Evolutionary conservation across 371 early-diverging fungal genomes (phyloP), one percentile per base, ranked within the genome.

Genomic region (Rhizopus microsporus): DNA sequence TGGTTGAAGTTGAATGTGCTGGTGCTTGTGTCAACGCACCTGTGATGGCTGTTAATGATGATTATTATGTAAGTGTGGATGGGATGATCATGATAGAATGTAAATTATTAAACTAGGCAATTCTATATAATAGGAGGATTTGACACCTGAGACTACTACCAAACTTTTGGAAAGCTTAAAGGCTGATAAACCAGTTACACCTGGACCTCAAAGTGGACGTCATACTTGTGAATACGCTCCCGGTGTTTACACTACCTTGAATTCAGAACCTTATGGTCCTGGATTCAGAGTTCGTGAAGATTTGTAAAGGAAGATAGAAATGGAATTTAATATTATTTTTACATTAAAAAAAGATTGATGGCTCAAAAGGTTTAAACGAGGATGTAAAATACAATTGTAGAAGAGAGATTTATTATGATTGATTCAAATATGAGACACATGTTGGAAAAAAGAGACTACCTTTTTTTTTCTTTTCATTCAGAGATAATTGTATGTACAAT

Each of bases 11-110:
- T 16, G 99, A 98, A 77, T 98, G 99, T 68, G 98, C 98, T 44
- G 98, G 97, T 62, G 99, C 98, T n/a, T 98, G 99, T 75, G 92
- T 95, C 51, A 98, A 98, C 70, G 97, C 98, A 15, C 99, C 98
- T 9, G 97, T 97, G 9, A 75, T 98, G 76, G 95, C 97, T 46
- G 87, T 98, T 60, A 98, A 98, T 74, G 98, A 98, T 62, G 96
- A 97, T 63, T 96, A 96, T 79, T 96, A 92, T 72, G 95, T 90
- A 79, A 58, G 83, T 71, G 44, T 51, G 30, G 9, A 40, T 13
- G 30, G 32, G 30, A 48, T 32, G n/a, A 13, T 29, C 30, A 5
- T 29, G 17, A 13, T 7, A 23, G 23, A 23, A 23, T 23, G 2
- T 23, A 23, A 23, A 23, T 23, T 23, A 35, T 16, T 39, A 15